A percentile compares a stretch with the other conserved stretches of the same genome.
Conservation (phyloP, 768 basidiomycete genomes). For the Podaxis carcinomalis region DNA sequence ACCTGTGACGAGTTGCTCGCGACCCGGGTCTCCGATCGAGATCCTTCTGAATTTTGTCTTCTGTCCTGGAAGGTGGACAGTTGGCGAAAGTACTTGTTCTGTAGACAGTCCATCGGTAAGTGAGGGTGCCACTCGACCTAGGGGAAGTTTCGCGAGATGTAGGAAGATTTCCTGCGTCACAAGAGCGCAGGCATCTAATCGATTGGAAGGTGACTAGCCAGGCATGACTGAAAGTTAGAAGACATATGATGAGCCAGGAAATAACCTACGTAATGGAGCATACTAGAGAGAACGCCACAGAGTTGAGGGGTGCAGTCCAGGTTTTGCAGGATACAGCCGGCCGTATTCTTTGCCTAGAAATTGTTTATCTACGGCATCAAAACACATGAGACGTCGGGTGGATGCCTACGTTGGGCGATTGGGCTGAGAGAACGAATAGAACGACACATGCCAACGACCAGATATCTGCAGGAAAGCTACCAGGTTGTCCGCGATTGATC, state of each 20-base stretch:
- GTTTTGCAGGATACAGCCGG: not conserved
- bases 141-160: not conserved
- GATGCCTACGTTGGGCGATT: conserved; percentile 16
- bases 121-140: not conserved
- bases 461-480: conserved; percentile 35
- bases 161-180: not conserved
- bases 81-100: too few relatives aligned
- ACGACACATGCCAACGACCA: conserved; percentile 46
- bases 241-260: not conserved
- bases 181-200: not conserved
- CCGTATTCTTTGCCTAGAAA: not conserved
- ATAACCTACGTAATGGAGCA: not conserved
- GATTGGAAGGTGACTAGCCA: not conserved
- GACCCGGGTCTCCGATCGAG: not conserved
- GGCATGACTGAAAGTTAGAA: not conserved
- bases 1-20: too few relatives aligned
- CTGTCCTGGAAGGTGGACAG: not conserved
- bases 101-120: not conserved
- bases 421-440: conserved; percentile 31
- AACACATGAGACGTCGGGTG: conserved; percentile 14
- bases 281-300: not conserved
- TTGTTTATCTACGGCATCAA: not conserved
- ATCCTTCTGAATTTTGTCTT: not conserved
- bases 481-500: conserved; percentile 25
- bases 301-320: not conserved